A percentile compares a stretch with the other conserved stretches of the same genome.
Evolutionary conservation across 2,329 filamentous ascomycete genomes (phyloP).

Genomic region (Trichoderma lentiforme): DNA sequence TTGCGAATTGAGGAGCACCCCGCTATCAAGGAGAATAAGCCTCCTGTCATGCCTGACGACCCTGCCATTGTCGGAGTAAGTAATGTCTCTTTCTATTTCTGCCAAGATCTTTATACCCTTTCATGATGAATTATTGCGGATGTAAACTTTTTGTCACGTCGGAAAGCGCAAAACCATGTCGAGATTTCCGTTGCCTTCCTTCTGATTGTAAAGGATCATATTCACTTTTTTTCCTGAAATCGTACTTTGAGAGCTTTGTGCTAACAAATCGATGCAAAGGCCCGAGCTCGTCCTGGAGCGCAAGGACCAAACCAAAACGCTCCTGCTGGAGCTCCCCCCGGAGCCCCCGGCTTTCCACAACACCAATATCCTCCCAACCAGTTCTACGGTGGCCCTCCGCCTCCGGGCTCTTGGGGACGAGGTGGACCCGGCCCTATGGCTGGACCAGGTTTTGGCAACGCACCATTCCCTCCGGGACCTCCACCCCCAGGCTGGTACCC

Average conservation of each 20-base stretch:
- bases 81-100: constrained; percentile 31
- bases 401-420: constrained; percentile 54
- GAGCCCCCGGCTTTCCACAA: constrained; percentile 41
- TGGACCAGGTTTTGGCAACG: constrained; percentile 60
- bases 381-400: constrained; percentile 49
- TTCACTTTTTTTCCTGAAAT: not conserved
- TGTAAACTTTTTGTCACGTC: constrained; percentile 79
- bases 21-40: constrained; percentile 69
- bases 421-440: constrained; percentile 57
- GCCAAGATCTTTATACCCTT: constrained; percentile 31
- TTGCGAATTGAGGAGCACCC: constrained; percentile 85
- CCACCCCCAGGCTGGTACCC: constrained; percentile 72
- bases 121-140: constrained; percentile 96
- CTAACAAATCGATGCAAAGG: constrained; percentile 34
- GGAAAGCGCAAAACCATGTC: constrained; percentile 95
- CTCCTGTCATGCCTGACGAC: constrained; percentile 82
- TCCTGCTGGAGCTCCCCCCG: constrained; percentile 36
- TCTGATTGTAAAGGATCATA: constrained; percentile 61
- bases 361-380: constrained; percentile 45
- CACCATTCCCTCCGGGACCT: constrained; percentile 65
- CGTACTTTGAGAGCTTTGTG: not conserved
- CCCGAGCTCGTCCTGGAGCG: constrained; percentile 38
- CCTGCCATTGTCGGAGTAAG: constrained; percentile 96
- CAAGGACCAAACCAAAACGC: constrained; percentile 33
- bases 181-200: constrained; percentile 99